Percentiles rank a stretch among this genome's conserved stretches.
Evolutionary conservation across 106 monocot species (phyloP).

Genomic region (Apostasia ramifera): DNA sequence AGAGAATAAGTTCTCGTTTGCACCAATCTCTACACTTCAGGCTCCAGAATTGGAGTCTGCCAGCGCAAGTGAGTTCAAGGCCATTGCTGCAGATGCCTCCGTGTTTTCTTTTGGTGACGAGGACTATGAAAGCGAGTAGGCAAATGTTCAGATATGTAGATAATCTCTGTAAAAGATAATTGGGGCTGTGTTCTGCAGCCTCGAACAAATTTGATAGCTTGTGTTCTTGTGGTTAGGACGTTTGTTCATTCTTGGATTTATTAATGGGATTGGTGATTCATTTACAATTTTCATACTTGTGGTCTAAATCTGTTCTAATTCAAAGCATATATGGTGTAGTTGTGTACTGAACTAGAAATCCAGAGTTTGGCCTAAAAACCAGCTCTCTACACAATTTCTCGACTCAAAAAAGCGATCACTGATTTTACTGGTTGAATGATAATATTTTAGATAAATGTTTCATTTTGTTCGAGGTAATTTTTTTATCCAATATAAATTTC

Average conservation of each 20-base stretch:
- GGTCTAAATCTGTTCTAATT: too few species aligned
- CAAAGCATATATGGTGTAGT: too few species aligned
- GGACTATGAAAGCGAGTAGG: constrained; percentile 85
- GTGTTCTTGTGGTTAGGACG: neutral
- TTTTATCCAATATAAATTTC: too few species aligned
- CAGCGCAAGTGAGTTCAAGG: constrained; percentile 77
- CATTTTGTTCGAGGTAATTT: too few species aligned
- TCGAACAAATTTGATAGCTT: too few species aligned
- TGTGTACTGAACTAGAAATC: too few species aligned
- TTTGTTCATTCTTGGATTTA: neutral
- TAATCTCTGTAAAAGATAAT: neutral
- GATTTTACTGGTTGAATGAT: too few species aligned
- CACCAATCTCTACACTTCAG: constrained; percentile 1
- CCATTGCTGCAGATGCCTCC: constrained; percentile 94
- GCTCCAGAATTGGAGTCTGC: constrained; percentile 30
- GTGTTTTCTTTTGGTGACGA: constrained; percentile 93
- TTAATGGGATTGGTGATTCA: neutral
- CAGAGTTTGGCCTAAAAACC: too few species aligned
- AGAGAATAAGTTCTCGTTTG: constrained; percentile 13
- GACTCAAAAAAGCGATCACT: too few species aligned
- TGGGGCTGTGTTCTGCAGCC: too few species aligned
- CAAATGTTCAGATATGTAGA: constrained; percentile 3
- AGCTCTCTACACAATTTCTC: too few species aligned
- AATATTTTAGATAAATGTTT: too few species aligned
- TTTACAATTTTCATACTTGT: neutral